Conservation (phyloP, 495 filamentous ascomycete genomes). For the Xylaria intraflava region DNA sequence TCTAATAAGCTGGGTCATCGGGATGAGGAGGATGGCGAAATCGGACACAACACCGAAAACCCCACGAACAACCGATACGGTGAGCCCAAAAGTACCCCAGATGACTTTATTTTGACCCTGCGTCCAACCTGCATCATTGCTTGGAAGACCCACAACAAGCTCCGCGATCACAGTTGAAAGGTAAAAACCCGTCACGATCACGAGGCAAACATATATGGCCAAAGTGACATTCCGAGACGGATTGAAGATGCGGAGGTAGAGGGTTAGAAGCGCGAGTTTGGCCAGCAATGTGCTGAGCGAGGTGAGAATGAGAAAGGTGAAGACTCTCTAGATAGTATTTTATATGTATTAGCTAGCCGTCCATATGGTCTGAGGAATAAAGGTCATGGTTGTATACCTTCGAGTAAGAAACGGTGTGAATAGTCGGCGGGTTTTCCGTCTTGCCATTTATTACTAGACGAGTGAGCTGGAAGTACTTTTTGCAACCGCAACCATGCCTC, state of each 20-base stretch:
- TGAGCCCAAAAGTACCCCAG: not conserved
- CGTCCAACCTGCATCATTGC: not conserved
- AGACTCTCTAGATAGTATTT: not conserved
- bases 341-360: not conserved
- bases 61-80: not conserved
- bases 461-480: not conserved
- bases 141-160: not conserved
- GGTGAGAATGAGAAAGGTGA: not conserved
- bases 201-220: slow-evolving; percentile 9
- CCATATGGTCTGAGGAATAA: not conserved
- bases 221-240: slow-evolving; percentile 1
- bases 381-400: not conserved
- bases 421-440: not conserved
- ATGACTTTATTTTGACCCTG: slow-evolving; percentile 3
- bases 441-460: not conserved
- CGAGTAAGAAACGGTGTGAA: not conserved
- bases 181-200: slow-evolving; percentile 7
- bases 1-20: slow-evolving; percentile 13
- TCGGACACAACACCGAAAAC: slow-evolving; percentile 17
- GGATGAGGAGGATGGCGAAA: slow-evolving; percentile 16
- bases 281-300: slow-evolving; percentile 6
- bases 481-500: not conserved
- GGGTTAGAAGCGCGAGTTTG: slow-evolving; percentile 14
- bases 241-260: slow-evolving; percentile 15
- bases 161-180: not conserved